Evolutionary conservation across 805 yeast species (phyloP).

Genomic region (Kodamaea fukazawae): DNA sequence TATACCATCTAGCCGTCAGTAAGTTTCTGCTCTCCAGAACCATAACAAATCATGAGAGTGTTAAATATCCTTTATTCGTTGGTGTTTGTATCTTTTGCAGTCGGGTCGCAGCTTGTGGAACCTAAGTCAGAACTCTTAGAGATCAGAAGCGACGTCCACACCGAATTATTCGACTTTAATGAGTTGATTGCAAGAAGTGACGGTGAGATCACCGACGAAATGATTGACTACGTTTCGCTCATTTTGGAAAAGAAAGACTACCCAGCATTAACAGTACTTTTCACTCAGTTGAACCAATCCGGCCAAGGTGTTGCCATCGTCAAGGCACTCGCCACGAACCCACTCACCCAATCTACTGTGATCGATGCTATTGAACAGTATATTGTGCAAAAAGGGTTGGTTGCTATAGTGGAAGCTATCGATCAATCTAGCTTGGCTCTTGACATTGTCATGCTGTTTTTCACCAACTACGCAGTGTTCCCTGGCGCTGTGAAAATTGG

Average conservation of each 20-base stretch:
- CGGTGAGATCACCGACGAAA: not conserved
- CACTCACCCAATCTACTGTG: conserved; percentile 18
- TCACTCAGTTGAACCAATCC: conserved; percentile 18
- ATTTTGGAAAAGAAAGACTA: conserved; percentile 8
- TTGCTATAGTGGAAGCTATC: conserved; percentile 14
- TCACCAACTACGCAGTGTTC: conserved; percentile 18
- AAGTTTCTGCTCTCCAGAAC: no score
- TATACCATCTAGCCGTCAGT: no score
- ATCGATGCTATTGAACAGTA: conserved; percentile 18
- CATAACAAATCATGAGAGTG: no score
- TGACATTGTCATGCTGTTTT: conserved; percentile 18
- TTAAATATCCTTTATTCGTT: no score
- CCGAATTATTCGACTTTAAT: not conserved
- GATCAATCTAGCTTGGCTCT: conserved; percentile 20
- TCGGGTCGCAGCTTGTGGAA: not conserved
- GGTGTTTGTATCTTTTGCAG: not conserved
- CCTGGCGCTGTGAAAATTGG: conserved; percentile 17
- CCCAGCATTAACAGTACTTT: conserved; percentile 17
- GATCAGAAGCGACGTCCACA: no score
- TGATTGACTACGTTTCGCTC: not conserved
- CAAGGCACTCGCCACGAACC: conserved; percentile 13
- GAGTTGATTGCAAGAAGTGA: not conserved
- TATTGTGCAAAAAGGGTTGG: conserved; percentile 16
- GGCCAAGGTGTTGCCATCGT: conserved; percentile 18
- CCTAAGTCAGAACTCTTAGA: not conserved